phyloP scores from a whole-genome alignment of 1,284 basidiomycete genomes.

The Moniliophthora roreri region DNA sequence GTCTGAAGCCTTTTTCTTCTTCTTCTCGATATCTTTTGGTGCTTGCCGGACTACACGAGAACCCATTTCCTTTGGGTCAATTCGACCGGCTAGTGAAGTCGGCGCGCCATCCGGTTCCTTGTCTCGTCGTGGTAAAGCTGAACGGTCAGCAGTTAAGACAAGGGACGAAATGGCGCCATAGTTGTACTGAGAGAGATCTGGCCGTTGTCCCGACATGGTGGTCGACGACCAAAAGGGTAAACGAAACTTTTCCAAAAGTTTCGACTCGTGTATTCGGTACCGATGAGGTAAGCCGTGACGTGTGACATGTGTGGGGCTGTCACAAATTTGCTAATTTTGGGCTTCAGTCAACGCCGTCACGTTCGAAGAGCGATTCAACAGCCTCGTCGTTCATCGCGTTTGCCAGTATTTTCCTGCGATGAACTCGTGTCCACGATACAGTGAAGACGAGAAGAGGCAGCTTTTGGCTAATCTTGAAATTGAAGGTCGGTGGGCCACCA shows the following conservation, averaged over 20 bases:
- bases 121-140: slow-evolving; percentile 76
- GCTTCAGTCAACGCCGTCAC: slow-evolving; percentile 10
- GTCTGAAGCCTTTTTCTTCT: slow-evolving; percentile 80
- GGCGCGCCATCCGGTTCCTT: slow-evolving; percentile 96
- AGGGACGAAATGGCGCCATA: slow-evolving; percentile 89
- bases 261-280: background rate
- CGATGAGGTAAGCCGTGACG: background rate
- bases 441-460: slow-evolving; percentile 67
- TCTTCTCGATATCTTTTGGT: slow-evolving; percentile 94
- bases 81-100: slow-evolving; percentile 89
- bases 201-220: slow-evolving; percentile 45
- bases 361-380: slow-evolving; percentile 23
- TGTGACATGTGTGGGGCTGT: background rate
- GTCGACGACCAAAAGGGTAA: background rate
- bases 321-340: slow-evolving; percentile 11
- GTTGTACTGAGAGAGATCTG: slow-evolving; percentile 84
- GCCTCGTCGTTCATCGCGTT: slow-evolving; percentile 4
- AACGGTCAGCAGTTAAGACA: slow-evolving; percentile 81
- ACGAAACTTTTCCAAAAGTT: background rate
- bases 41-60: slow-evolving; percentile 82
- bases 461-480: slow-evolving; percentile 75
- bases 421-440: slow-evolving; percentile 28
- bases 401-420: background rate
- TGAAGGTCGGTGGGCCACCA: slow-evolving; percentile 52
- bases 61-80: slow-evolving; percentile 93